Evolutionary conservation across 148 eudicot genomes (phyloP), one percentile per base, ranked within the genome.

Genomic region (Persicaria maculosa): DNA sequence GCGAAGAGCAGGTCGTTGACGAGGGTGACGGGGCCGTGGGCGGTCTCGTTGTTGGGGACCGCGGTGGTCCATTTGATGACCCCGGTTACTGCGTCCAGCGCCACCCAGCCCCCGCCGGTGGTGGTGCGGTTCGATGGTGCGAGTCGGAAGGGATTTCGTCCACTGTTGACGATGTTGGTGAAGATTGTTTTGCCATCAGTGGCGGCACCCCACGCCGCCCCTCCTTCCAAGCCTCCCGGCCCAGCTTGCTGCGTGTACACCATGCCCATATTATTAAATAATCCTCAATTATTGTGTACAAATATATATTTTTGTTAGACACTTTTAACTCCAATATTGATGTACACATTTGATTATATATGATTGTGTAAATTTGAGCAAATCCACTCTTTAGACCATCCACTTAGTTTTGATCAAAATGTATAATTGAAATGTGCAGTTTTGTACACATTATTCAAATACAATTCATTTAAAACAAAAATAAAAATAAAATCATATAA

Each of bases 201-300:
- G 53, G 93, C 89, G 68, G 93, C 93, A 15, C 93, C 93, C 91
- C 93, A 89, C 11, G 84, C 77, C 36, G 86, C 91, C 50, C 91
- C 94, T 71, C 91, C 91, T 75, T 83, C 87, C 7, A 57, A 12
- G 8, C 84, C 78, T 77, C 88, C 93, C 0, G 93, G 93, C 46
- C 93, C 93, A 44, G 89, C 89, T 67, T 67, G 71, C 71, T 67
- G 71, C 57, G 40, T 31, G 40, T 31, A 2, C 40, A 31, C 40
- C 25, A 22, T 22, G 25, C 25, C 25, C 25, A 22, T 22, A 22
- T 22, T 22, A 22, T 22, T 22, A 22, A 22, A 22, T 22, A 22
- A 22, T 22, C 22, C 22, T 20, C 22, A 20, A 20, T 22, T 22
- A 1, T 22, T 22, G 25, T 22, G 25, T 22, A 22, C 25, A 22